Percentiles rank a stretch among this genome's conserved stretches.
Evolutionary conservation across 2,329 filamentous ascomycete species (phyloP).

Genomic region (Lasiodiplodia sp.): DNA sequence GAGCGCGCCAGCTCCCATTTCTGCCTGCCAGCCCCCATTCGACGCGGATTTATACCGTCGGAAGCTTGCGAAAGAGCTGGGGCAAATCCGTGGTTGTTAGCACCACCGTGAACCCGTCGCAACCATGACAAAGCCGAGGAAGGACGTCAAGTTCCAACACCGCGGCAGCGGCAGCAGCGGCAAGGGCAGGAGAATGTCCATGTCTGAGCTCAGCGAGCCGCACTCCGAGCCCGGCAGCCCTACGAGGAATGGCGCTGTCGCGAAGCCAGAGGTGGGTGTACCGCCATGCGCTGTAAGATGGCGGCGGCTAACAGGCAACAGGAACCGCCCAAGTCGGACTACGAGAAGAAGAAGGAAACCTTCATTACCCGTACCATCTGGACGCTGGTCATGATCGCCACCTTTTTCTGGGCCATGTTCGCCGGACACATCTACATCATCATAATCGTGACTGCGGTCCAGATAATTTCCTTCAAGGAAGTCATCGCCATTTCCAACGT

Average conservation of each 20-base stretch:
- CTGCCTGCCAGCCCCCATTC: slow-evolving; percentile 11
- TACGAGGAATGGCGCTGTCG: slow-evolving; percentile 50
- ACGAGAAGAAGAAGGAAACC: slow-evolving; percentile 98
- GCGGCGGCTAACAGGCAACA: slow-evolving; percentile 34
- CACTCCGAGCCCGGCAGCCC: slow-evolving; percentile 61
- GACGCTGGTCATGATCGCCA: slow-evolving; percentile 96
- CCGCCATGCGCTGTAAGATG: neutral
- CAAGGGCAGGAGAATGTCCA: slow-evolving; percentile 68
- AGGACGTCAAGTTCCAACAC: slow-evolving; percentile 66
- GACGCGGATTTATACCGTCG: neutral
- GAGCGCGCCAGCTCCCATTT: slow-evolving; percentile 3
- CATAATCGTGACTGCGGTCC: slow-evolving; percentile 86
- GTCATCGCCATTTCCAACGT: slow-evolving; percentile 98
- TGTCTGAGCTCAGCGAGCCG: slow-evolving; percentile 73
- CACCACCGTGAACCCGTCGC: slow-evolving; percentile 3
- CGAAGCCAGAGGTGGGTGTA: slow-evolving; percentile 35
- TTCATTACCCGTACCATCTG: slow-evolving; percentile 97
- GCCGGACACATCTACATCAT: slow-evolving; percentile 98
- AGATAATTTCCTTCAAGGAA: slow-evolving; percentile 98
- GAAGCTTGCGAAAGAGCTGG: slow-evolving; percentile 10
- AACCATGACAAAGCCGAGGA: slow-evolving; percentile 49
- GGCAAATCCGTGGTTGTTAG: neutral
- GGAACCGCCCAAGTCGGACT: slow-evolving; percentile 67
- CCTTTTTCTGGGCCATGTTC: slow-evolving; percentile 92
- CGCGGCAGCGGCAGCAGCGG: slow-evolving; percentile 53